Percentiles rank a stretch among this genome's conserved stretches.
phyloP scores from a whole-genome alignment of 2,329 filamentous ascomycete genomes.

The Fusarium devonianum region DNA sequence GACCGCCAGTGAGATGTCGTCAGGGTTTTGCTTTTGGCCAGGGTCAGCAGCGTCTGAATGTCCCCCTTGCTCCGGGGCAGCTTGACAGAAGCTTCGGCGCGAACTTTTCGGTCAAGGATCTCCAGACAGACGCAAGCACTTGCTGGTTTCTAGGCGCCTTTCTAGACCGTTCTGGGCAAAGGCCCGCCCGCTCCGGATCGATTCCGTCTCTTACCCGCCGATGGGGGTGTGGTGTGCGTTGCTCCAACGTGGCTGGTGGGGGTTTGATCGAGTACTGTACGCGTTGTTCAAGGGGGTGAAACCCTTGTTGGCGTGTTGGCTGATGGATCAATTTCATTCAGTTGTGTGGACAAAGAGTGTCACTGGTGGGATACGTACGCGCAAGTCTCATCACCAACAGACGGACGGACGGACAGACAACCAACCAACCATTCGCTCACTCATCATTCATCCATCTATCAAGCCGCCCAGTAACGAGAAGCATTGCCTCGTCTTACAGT shows the following conservation, averaged over 20 bases:
- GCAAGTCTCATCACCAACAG: not conserved
- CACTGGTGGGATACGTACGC: not conserved
- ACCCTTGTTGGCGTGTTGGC: conserved; percentile 10
- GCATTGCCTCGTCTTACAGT: too few species aligned
- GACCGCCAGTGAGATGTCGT: conserved; percentile 2
- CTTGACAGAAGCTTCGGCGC: conserved; percentile 16
- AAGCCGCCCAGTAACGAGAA: too few species aligned
- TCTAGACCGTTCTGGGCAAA: conserved; percentile 29
- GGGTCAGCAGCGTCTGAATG: not conserved
- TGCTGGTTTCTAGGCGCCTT: conserved; percentile 6
- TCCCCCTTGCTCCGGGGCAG: not conserved
- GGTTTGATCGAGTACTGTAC: too few species aligned
- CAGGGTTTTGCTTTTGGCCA: not conserved
- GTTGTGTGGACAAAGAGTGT: not conserved
- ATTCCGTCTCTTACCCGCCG: conserved; percentile 31
- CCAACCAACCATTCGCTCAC: too few species aligned
- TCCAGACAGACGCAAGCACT: not conserved
- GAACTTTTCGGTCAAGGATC: conserved; percentile 18
- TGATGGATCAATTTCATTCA: conserved; percentile 1
- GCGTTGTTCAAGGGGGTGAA: conserved; percentile 11
- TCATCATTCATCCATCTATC: too few species aligned
- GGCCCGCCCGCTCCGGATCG: conserved; percentile 36
- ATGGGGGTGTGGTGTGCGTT: conserved; percentile 20
- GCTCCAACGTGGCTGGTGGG: too few species aligned
- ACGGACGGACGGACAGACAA: too few species aligned